Conservation (phyloP, 2,329 filamentous ascomycete species). For the Clarireedia hainanense region DNA sequence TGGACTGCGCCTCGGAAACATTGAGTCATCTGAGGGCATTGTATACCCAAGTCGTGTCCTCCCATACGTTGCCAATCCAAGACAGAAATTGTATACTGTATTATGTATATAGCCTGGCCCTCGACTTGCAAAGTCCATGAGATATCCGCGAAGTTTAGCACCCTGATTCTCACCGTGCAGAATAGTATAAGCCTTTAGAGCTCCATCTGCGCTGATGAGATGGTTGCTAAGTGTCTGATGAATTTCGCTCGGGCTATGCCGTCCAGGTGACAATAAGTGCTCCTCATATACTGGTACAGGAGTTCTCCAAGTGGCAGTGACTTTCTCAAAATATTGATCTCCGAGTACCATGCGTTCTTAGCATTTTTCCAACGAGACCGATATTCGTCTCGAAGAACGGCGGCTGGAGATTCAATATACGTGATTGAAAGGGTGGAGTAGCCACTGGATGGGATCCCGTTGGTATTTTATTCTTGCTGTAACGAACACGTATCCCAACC, state of each 20-base stretch:
- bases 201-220: background rate
- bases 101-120: background rate
- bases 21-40: background rate
- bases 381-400: no score
- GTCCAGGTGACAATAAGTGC: no score
- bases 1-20: background rate
- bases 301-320: no score
- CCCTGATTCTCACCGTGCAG: background rate
- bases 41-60: background rate
- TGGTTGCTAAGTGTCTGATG: background rate
- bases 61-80: background rate
- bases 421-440: no score
- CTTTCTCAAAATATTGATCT: no score
- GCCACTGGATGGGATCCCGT: no score
- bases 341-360: no score
- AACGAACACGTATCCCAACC: no score
- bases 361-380: no score
- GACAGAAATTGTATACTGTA: background rate
- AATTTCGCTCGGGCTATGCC: background rate
- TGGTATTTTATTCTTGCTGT: no score
- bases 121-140: background rate
- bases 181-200: background rate
- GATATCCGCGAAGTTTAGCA: background rate
- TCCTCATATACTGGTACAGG: no score
- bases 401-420: no score